Conservation (phyloP, 2,329 filamentous ascomycete genomes). For the Botrytis porri region DNA sequence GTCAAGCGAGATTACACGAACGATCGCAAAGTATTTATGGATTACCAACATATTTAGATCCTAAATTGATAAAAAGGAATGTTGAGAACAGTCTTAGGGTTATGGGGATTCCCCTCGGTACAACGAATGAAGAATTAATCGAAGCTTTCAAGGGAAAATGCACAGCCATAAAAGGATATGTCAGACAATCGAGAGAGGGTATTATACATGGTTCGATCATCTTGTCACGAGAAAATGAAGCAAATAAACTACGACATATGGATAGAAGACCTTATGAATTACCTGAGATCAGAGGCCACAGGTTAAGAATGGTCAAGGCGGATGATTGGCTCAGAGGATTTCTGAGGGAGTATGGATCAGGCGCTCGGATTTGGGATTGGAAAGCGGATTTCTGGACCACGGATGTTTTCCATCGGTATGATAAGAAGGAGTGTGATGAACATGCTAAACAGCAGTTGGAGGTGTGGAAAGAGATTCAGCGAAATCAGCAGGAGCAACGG, state of each 20-base stretch:
- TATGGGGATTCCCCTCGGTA: neutral
- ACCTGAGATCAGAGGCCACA: neutral
- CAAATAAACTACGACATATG: neutral
- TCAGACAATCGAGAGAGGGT: neutral
- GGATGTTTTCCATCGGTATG: conserved; percentile 8
- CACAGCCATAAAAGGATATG: conserved; percentile 8
- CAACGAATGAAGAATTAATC: conserved; percentile 6
- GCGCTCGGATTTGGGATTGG: neutral
- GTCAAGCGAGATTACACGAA: neutral
- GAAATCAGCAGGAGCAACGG: neutral
- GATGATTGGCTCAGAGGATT: neutral
- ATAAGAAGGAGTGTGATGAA: neutral
- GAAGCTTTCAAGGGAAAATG: conserved; percentile 5
- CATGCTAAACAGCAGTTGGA: neutral
- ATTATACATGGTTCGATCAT: neutral
- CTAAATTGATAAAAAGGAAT: neutral
- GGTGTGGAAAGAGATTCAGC: neutral
- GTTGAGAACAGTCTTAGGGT: neutral
- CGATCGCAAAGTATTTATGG: conserved; percentile 9
- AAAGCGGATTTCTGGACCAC: conserved; percentile 17
- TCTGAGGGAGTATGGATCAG: neutral
- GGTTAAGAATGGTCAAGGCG: neutral
- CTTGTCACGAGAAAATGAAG: neutral
- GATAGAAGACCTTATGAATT: neutral
- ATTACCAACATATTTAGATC: conserved; percentile 6